Conservation (phyloP, 495 filamentous ascomycete genomes). For the Penicillium paradoxum region DNA sequence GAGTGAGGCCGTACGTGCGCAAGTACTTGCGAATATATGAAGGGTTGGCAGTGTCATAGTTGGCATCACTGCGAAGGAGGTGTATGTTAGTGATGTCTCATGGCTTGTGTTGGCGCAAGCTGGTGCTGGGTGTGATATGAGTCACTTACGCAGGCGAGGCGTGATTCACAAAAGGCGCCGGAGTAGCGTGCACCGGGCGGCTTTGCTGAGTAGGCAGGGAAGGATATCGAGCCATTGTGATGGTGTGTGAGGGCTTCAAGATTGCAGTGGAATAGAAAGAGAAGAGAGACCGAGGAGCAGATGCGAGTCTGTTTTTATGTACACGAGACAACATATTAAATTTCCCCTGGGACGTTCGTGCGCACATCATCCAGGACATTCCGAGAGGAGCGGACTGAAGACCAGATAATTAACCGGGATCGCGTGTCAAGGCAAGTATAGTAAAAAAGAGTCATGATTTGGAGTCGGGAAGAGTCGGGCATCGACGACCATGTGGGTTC, state of each 20-base stretch:
- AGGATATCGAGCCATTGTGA: constrained; percentile 38
- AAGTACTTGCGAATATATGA: constrained; percentile 63
- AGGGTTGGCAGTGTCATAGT: constrained; percentile 60
- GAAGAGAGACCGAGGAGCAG: constrained; percentile 20
- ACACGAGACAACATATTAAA: constrained; percentile 28
- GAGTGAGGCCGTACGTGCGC: constrained; percentile 65
- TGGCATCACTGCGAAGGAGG: constrained; percentile 31
- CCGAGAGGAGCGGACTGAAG: constrained; percentile 22
- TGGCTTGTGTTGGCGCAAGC: not conserved
- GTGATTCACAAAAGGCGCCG: constrained; percentile 32
- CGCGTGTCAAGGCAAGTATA: constrained; percentile 23
- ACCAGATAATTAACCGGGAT: constrained; percentile 33
- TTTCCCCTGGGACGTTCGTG: constrained; percentile 30
- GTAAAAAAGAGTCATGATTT: constrained; percentile 24
- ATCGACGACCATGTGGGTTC: constrained; percentile 28
- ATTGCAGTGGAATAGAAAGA: constrained; percentile 19
- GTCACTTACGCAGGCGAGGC: constrained; percentile 33
- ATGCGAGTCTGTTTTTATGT: constrained; percentile 34
- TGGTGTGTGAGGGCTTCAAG: constrained; percentile 19
- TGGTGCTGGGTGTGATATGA: not conserved
- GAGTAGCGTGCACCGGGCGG: constrained; percentile 37
- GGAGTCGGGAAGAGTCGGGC: constrained; percentile 41
- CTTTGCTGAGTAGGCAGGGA: constrained; percentile 36
- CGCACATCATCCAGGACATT: constrained; percentile 35
- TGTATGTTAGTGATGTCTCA: not conserved